phyloP scores from a whole-genome alignment of 768 basidiomycete genomes.

The Pleurotus cornucopiae region DNA sequence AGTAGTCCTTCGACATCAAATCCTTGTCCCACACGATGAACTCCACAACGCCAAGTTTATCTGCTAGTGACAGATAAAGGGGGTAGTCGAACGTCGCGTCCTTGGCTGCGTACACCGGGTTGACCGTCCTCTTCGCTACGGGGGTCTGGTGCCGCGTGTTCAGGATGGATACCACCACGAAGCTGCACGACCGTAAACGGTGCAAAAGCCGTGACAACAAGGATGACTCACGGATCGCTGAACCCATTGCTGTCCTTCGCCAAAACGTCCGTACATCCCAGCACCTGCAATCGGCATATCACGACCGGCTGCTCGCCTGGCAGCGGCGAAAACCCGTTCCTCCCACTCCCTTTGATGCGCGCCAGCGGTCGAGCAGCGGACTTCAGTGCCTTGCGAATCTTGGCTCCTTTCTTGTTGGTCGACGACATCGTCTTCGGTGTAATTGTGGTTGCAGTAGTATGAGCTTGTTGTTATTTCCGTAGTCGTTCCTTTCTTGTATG shows the following conservation, averaged over 20 bases:
- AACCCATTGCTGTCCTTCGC: constrained; percentile 62
- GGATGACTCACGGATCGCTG: constrained; percentile 67
- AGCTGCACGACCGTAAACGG: constrained; percentile 34
- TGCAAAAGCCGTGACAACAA: neutral
- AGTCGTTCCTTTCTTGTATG: too few species aligned
- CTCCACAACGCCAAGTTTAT: constrained; percentile 72
- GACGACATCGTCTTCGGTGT: constrained; percentile 24
- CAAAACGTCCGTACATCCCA: constrained; percentile 57
- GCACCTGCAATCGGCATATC: constrained; percentile 61
- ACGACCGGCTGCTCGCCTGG: constrained; percentile 67
- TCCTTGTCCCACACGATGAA: constrained; percentile 95
- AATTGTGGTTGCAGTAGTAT: too few species aligned
- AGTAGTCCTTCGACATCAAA: constrained; percentile 83
- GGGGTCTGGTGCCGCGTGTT: constrained; percentile 66
- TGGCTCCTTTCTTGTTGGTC: constrained; percentile 26
- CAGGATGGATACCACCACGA: constrained; percentile 63
- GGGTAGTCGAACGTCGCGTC: constrained; percentile 90
- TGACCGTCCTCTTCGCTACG: constrained; percentile 65
- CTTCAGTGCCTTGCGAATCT: constrained; percentile 58
- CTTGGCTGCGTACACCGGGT: constrained; percentile 60
- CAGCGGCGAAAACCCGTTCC: constrained; percentile 32
- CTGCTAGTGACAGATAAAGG: constrained; percentile 71
- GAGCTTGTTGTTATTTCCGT: too few species aligned
- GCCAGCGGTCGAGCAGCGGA: constrained; percentile 52
- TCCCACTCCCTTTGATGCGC: constrained; percentile 32